Conservation (phyloP, 345 rosid genomes). For the Dovyalis caffra region DNA sequence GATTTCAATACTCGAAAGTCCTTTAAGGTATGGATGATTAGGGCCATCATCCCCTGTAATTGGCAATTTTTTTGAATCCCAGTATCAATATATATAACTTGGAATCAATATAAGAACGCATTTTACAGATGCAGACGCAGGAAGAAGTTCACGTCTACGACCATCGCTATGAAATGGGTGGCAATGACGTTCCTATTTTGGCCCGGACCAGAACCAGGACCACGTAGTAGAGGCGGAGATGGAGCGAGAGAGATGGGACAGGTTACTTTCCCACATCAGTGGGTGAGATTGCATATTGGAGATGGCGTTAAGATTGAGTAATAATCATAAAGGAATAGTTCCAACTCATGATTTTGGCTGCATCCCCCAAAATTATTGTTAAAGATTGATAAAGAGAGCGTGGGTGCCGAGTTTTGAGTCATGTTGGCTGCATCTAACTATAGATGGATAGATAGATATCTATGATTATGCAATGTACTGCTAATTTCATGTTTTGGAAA, state of each 20-base stretch:
- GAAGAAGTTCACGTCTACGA: background rate
- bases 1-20: too few relatives aligned
- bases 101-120: background rate
- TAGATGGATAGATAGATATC: too few relatives aligned
- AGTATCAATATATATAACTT: background rate
- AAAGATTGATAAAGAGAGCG: too few relatives aligned
- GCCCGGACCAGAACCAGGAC: background rate
- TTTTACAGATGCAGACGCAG: background rate
- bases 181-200: background rate
- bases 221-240: background rate
- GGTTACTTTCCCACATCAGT: constrained; percentile 2
- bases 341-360: background rate
- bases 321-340: background rate
- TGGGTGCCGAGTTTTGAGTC: background rate
- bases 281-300: background rate
- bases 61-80: background rate
- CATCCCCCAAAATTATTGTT: background rate
- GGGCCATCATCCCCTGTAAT: too few relatives aligned
- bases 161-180: background rate
- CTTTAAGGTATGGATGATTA: too few relatives aligned
- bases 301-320: background rate
- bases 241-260: background rate
- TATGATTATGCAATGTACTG: background rate
- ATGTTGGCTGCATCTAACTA: background rate
- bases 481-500: background rate